Conservation (phyloP, 164 flowering plant species). For the Berberis vulgaris region DNA sequence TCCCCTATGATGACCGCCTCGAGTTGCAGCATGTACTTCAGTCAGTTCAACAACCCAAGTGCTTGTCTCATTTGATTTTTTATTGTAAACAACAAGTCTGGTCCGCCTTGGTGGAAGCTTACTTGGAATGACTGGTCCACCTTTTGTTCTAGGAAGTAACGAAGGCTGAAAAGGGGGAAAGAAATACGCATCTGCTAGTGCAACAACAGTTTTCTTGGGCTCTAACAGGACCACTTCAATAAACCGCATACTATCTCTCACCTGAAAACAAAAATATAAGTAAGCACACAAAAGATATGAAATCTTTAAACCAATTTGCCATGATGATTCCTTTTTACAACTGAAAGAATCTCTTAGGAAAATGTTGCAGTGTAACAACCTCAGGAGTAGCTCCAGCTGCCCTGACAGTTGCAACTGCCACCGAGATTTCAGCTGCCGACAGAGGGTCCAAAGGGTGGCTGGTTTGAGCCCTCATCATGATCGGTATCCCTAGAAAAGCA, state of each 20-base stretch:
- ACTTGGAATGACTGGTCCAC: slow-evolving; percentile 68
- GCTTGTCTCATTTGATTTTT: slow-evolving; percentile 75
- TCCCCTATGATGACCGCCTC: slow-evolving; percentile 95
- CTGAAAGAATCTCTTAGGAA: too few relatives aligned
- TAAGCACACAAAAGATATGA: background rate
- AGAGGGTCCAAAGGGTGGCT: slow-evolving; percentile 91
- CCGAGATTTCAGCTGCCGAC: slow-evolving; percentile 80
- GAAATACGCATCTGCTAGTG: slow-evolving; percentile 93
- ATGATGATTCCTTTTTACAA: too few relatives aligned
- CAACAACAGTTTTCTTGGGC: slow-evolving; percentile 81
- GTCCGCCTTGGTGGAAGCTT: slow-evolving; percentile 89
- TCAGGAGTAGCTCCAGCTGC: slow-evolving; percentile 98
- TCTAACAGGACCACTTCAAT: slow-evolving; percentile 76
- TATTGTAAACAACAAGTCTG: slow-evolving; percentile 73
- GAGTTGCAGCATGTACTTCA: slow-evolving; percentile 86
- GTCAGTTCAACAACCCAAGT: slow-evolving; percentile 76
- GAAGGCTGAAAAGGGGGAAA: slow-evolving; percentile 96
- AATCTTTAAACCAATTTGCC: too few relatives aligned
- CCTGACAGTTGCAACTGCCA: slow-evolving; percentile 88
- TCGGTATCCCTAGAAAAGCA: slow-evolving; percentile 23
- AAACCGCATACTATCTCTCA: slow-evolving; percentile 91
- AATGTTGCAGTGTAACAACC: slow-evolving; percentile 26
- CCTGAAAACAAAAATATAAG: slow-evolving; percentile 25
- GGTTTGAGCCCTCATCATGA: slow-evolving; percentile 57
- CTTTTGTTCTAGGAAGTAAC: slow-evolving; percentile 71